Evolutionary conservation across 2,329 filamentous ascomycete species (phyloP).

Genomic region (Metarhizium rileyi): DNA sequence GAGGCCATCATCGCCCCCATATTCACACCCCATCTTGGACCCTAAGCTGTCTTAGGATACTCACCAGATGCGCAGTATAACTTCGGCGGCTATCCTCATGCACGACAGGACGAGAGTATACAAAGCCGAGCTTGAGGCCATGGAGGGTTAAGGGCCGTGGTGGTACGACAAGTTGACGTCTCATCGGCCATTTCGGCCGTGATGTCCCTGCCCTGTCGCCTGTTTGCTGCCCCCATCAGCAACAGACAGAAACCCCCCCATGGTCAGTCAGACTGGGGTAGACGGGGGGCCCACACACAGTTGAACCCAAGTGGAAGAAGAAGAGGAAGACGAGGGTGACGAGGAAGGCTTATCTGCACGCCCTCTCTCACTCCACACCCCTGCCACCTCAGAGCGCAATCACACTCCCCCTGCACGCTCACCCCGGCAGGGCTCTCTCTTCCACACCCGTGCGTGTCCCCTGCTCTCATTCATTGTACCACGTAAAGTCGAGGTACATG

Average conservation of each 20-base stretch:
- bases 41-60: conserved; percentile 4
- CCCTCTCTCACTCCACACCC: neutral
- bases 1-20: conserved; percentile 4
- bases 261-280: neutral
- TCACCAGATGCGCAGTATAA: conserved; percentile 7
- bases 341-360: neutral
- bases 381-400: neutral
- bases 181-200: neutral
- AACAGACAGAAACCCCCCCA: neutral
- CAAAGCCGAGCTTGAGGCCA: conserved; percentile 11
- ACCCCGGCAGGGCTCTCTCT: conserved; percentile 1
- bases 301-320: no score
- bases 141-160: neutral
- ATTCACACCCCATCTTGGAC: conserved; percentile 1
- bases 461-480: conserved; percentile 5
- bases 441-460: neutral
- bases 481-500: conserved; percentile 6
- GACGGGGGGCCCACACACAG: neutral
- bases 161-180: neutral
- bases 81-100: conserved; percentile 22
- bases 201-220: conserved; percentile 1
- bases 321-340: neutral
- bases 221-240: conserved; percentile 7
- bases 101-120: conserved; percentile 15
- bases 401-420: conserved; percentile 7